These are phyloP conservation scores for Vanrija sp. DNA, from an alignment of 1,284 basidiomycete species.

Conservation along the genomic window DNA sequence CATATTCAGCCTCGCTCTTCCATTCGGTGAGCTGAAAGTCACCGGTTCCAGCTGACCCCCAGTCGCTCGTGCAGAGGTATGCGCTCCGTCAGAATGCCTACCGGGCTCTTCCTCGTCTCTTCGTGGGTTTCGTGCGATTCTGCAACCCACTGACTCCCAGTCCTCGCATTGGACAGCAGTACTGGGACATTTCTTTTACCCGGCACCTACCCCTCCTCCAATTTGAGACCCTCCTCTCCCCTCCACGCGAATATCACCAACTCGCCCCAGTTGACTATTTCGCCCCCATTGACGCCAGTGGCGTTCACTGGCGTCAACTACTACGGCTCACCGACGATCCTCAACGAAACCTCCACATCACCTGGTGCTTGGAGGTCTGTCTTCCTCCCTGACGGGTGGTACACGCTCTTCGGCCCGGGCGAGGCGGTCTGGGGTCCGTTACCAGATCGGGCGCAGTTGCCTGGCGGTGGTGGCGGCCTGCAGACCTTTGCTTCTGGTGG, in stretches of 20 bases:
- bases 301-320: slow-evolving; percentile 18
- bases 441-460: slow-evolving; percentile 21
- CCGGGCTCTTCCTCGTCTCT: slow-evolving; percentile 19
- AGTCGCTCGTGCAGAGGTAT: slow-evolving; percentile 5
- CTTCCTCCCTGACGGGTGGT: slow-evolving; percentile 34
- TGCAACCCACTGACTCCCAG: slow-evolving; percentile 73
- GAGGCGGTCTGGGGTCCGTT: slow-evolving; percentile 35
- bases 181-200: slow-evolving; percentile 13
- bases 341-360: neutral
- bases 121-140: slow-evolving; percentile 13
- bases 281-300: slow-evolving; percentile 21
- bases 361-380: slow-evolving; percentile 15
- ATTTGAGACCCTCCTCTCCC: neutral
- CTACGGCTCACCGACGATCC: slow-evolving; percentile 1
- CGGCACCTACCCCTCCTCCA: slow-evolving; percentile 15
- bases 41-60: neutral
- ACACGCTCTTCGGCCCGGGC: slow-evolving; percentile 25
- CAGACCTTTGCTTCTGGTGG: neutral
- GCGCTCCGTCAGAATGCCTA: slow-evolving; percentile 21
- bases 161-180: slow-evolving; percentile 55
- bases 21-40: neutral
- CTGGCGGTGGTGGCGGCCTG: neutral
- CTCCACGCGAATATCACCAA: slow-evolving; percentile 16
- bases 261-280: slow-evolving; percentile 11
- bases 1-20: no score